Conservation (phyloP, 805 yeast species). For the Metschnikowia bowlesiae region DNA sequence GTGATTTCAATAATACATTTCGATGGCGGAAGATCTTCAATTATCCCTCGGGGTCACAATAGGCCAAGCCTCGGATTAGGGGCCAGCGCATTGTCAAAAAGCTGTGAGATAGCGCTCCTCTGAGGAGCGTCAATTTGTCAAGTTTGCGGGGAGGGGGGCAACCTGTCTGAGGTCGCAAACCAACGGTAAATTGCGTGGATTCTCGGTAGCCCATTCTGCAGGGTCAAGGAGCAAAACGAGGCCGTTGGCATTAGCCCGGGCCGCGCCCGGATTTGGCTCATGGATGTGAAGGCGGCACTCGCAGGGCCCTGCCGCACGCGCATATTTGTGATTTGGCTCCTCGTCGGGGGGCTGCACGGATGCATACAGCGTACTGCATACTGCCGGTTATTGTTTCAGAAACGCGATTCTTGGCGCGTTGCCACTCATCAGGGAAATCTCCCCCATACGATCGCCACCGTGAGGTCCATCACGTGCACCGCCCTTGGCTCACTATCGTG, state of each 20-base stretch:
- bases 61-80: not conserved
- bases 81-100: not conserved
- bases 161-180: not conserved
- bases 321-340: not conserved
- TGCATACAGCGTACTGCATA: not conserved
- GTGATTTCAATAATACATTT: not conserved
- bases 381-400: not conserved
- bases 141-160: not conserved
- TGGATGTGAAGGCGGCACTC: not conserved
- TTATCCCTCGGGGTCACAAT: not conserved
- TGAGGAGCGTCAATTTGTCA: not conserved
- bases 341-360: not conserved
- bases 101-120: not conserved
- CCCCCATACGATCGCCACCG: not conserved
- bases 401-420: conserved; percentile 3
- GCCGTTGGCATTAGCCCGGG: not conserved
- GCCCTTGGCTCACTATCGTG: not conserved
- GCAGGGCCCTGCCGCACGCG: not conserved
- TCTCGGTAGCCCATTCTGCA: not conserved
- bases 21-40: not conserved
- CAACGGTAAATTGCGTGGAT: not conserved
- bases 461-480: not conserved
- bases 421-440: not conserved
- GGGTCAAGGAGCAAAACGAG: not conserved
- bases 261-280: not conserved